phyloP scores from a whole-genome alignment of 75 land plant species.

The Adiantum capillusveneris region DNA sequence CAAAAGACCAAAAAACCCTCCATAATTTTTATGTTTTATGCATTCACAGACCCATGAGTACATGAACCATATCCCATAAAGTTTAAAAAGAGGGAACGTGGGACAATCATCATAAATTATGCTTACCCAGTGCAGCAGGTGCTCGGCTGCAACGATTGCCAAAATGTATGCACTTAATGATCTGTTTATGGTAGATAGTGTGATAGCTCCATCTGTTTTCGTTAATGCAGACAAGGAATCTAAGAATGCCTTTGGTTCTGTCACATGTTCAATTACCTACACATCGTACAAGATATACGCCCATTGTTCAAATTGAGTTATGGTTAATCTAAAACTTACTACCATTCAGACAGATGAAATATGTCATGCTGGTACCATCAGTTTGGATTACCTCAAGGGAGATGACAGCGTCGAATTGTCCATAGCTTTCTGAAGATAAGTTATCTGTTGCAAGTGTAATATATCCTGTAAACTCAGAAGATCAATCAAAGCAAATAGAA shows the following conservation, averaged over 20 bases:
- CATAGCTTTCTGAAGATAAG: constrained; percentile 49
- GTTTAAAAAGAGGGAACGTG: too few species aligned
- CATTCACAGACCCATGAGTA: too few species aligned
- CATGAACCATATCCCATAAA: too few species aligned
- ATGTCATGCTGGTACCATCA: too few species aligned
- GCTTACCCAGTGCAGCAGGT: constrained; percentile 87
- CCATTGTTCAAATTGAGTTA: too few species aligned
- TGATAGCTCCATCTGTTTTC: constrained; percentile 51
- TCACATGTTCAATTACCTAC: constrained; percentile 95
- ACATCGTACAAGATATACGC: too few species aligned
- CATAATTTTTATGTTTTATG: too few species aligned
- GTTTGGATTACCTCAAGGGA: constrained; percentile 81
- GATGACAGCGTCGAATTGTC: constrained; percentile 80
- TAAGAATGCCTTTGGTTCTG: constrained; percentile 78
- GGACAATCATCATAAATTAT: too few species aligned
- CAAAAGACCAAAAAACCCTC: too few species aligned
- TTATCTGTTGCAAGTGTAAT: constrained; percentile 49
- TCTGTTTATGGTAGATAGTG: constrained; percentile 85
- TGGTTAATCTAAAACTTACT: too few species aligned
- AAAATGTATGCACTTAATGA: constrained; percentile 72
- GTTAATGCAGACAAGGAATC: constrained; percentile 69
- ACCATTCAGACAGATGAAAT: too few species aligned
- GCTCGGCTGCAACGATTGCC: constrained; percentile 88
- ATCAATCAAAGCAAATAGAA: too few species aligned
- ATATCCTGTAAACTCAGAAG: neutral